phyloP scores from a whole-genome alignment of 257 asterid species.

The Scutellaria barbata region DNA sequence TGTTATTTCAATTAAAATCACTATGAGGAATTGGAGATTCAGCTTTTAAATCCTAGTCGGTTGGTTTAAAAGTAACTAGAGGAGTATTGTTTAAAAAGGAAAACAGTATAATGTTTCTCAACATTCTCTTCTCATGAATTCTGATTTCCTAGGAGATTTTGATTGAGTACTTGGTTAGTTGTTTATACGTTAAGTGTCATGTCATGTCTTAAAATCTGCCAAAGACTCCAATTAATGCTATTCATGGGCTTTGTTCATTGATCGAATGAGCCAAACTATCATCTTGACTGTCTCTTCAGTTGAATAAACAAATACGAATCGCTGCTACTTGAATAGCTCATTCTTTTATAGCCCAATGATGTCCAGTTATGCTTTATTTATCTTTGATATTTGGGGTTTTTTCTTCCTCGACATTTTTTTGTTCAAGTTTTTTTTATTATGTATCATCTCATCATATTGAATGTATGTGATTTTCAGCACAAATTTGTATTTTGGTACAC shows the following conservation, averaged over 20 bases:
- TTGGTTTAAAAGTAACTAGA: background rate
- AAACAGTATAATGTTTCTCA: background rate
- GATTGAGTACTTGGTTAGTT: background rate
- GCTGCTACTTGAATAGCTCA: background rate
- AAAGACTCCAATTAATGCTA: background rate
- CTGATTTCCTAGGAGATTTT: background rate
- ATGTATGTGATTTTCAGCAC: constrained; percentile 52
- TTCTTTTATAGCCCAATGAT: background rate
- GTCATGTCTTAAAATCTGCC: background rate
- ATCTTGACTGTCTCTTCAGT: background rate
- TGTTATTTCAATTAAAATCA: too few species aligned
- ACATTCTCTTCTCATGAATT: background rate
- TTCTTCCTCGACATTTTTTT: background rate
- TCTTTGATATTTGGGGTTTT: background rate
- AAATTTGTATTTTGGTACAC: constrained; percentile 95
- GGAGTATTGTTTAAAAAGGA: background rate
- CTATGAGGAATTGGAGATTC: too few species aligned
- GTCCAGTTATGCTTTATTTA: background rate
- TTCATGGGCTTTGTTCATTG: background rate
- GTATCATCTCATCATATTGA: constrained; percentile 14
- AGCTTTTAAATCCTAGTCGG: too few species aligned
- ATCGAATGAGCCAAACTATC: too few species aligned
- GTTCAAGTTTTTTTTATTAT: background rate
- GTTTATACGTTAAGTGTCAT: too few species aligned
- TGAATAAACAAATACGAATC: background rate